Conservation (phyloP, 2,329 filamentous ascomycete species). For the Acrodontium crateriforme region DNA sequence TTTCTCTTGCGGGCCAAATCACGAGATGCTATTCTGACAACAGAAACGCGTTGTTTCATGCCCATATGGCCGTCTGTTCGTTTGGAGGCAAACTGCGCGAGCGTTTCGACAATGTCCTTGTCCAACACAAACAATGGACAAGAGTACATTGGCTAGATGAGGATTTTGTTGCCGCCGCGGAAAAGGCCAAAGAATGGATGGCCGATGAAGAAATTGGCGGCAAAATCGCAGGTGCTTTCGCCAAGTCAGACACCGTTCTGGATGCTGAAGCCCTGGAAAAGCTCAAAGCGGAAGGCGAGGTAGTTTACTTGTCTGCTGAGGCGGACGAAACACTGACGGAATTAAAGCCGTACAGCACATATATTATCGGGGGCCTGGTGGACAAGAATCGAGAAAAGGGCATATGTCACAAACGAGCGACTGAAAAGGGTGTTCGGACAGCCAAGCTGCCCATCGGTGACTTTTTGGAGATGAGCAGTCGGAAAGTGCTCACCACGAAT, state of each 20-base stretch:
- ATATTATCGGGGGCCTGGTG: slow-evolving; percentile 86
- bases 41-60: slow-evolving; percentile 49
- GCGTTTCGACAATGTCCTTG: slow-evolving; percentile 65
- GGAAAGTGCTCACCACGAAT: slow-evolving; percentile 80
- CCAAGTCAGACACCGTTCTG: slow-evolving; percentile 10
- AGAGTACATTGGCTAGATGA: slow-evolving; percentile 58
- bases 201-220: slow-evolving; percentile 28
- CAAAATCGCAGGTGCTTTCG: slow-evolving; percentile 15
- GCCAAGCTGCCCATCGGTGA: slow-evolving; percentile 91
- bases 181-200: slow-evolving; percentile 57
- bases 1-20: slow-evolving; percentile 71
- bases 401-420: slow-evolving; percentile 73
- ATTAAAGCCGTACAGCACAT: slow-evolving; percentile 76
- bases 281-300: slow-evolving; percentile 31
- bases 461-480: slow-evolving; percentile 79
- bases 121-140: slow-evolving; percentile 65
- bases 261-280: slow-evolving; percentile 8
- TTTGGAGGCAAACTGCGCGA: slow-evolving; percentile 62
- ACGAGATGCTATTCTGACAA: slow-evolving; percentile 87
- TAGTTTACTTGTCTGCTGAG: slow-evolving; percentile 86
- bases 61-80: slow-evolving; percentile 63
- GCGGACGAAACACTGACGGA: slow-evolving; percentile 72
- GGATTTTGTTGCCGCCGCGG: slow-evolving; percentile 58
- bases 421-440: slow-evolving; percentile 63
- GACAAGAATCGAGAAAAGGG: slow-evolving; percentile 96